Percentiles rank a stretch among this genome's conserved stretches.
phyloP scores from a whole-genome alignment of 306 rosid species.

The Parietaria judaica region DNA sequence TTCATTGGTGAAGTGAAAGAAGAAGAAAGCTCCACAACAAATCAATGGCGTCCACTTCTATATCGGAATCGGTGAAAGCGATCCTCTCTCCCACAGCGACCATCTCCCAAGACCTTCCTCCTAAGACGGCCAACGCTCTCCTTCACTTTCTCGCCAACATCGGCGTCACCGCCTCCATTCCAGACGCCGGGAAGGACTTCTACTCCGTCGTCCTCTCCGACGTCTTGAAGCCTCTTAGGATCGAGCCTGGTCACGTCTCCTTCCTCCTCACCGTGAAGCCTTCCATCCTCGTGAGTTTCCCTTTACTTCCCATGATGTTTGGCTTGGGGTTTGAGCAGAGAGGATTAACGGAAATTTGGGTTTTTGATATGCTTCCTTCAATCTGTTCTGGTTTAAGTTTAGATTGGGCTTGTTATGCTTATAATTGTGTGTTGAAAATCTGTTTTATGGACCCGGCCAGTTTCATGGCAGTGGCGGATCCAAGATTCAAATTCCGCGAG shows the following conservation, averaged over 20 bases:
- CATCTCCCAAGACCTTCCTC: background rate
- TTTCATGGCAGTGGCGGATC: no score
- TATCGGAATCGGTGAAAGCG: background rate
- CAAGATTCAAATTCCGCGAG: no score
- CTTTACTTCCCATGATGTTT: background rate
- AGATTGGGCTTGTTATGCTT: no score
- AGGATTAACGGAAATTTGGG: no score
- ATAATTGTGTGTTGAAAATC: no score
- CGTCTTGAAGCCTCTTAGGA: background rate
- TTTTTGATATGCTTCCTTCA: no score
- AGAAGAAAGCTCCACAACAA: no score
- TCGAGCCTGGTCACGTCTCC: background rate
- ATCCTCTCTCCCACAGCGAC: constrained; percentile 1
- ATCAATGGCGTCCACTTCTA: background rate
- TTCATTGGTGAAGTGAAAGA: no score
- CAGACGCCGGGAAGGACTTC: background rate
- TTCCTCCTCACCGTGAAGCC: background rate
- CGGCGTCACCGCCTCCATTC: background rate
- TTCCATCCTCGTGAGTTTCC: constrained; percentile 1
- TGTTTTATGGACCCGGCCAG: no score
- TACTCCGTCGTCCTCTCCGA: background rate
- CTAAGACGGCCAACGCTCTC: background rate
- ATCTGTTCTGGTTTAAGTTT: no score
- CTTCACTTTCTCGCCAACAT: background rate
- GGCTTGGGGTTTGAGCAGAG: background rate